Base-by-base conservation (phyloP, 2,329 filamentous ascomycete genomes). In the Botrytis fabae region DNA sequence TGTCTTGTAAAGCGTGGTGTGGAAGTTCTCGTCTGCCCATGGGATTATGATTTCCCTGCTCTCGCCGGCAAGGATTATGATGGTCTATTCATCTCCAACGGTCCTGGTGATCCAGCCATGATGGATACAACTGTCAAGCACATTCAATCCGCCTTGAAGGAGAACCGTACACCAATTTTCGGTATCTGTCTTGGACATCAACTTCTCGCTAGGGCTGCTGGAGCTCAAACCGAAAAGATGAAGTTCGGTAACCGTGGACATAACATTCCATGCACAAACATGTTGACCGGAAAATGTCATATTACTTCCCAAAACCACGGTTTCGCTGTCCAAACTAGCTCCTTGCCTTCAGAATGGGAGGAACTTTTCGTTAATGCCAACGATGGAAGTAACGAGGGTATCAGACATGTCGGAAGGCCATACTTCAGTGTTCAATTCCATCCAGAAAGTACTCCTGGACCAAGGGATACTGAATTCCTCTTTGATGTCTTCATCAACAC, bases 351-450 rank as follows among this genome's bases (percentile, higher is more conserved):
- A 22, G 93, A 91, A 75, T 99, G 96, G 96, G 89, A 92, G 78
- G 96, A 98, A 84, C 89, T 98, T 16, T 99, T 98, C 78, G 92
- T 98, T 80, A 99, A 99, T 81, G 95, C 96, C 83, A 99, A 99
- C 82, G 96, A 99, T 79, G 93, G 93, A 78, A 98, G 93, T 84
- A 99, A 99, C 83, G 96, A 99, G 85, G 96, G 96, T 84, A 98
- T 99, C 81, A 92, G 95, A 83, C 94, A 98, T 82, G 85, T 88
- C 66, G 89, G 86, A 82, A 92, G 91, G 80, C 96, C 96, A 69
- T 97, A 95, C 85, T 99, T 99, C 87, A 98, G 94, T 86, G 96
- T 98, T n/a, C 96, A 99, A 82, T 99, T 99, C 85, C 96, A 99
- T 81, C 96, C 96, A 0, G 96, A 99, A 84, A 97, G 95, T 85